Conservation (phyloP, 179 eudicot genomes). For the Drosera spatulata region DNA sequence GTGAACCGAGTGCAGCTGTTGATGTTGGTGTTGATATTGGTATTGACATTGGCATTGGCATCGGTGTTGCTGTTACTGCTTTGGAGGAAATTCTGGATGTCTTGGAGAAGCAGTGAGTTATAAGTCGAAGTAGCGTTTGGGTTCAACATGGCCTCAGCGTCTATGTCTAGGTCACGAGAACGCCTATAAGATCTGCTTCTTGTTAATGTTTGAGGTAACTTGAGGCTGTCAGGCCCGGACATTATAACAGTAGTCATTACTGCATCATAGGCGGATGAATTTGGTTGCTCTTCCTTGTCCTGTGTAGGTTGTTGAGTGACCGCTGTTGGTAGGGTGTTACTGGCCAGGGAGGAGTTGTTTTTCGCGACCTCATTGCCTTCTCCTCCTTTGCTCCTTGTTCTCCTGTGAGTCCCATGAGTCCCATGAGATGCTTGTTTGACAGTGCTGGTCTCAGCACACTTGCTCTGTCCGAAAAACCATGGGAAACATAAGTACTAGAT, state of each 20-base stretch:
- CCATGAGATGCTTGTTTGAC: no score
- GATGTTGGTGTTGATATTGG: no score
- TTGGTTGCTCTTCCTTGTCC: conserved; percentile 13
- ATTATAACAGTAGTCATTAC: conserved; percentile 27
- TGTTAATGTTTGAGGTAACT: conserved; percentile 34
- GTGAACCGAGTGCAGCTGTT: conserved; percentile 15
- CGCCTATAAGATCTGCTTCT: conserved; percentile 73
- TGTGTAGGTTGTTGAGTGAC: no score
- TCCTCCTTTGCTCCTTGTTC: no score
- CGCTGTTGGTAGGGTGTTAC: no score
- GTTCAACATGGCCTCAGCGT: conserved; percentile 38
- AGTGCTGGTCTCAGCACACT: conserved; percentile 8
- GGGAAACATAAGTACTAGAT: conserved; percentile 19
- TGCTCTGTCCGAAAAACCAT: conserved; percentile 23
- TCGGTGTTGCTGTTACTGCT: conserved; percentile 21
- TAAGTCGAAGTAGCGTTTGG: conserved; percentile 46
- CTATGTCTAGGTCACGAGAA: conserved; percentile 73
- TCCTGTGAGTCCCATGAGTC: no score
- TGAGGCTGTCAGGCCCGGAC: conserved; percentile 32
- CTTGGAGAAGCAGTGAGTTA: no score
- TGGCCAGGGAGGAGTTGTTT: no score
- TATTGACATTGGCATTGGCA: no score
- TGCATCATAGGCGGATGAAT: conserved; percentile 20
- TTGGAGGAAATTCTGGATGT: conserved; percentile 89
- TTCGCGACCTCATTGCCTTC: no score